Base-by-base conservation (phyloP, 441 rosid genomes). In the Erysimum cheiri region DNA sequence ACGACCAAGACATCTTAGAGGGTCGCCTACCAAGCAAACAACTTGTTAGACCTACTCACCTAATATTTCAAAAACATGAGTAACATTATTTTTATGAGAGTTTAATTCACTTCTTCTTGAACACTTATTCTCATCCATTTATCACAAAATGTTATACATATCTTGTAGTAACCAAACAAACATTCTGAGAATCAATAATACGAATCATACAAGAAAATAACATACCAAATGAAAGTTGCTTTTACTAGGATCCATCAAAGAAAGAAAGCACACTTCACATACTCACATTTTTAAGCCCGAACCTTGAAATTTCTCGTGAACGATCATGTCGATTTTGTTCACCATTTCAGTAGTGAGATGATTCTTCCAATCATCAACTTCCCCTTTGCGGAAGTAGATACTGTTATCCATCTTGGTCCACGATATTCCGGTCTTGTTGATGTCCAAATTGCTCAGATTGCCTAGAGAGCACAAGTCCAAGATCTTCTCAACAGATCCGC, bases 281-380 rank as follows among this genome's bases (percentile, higher is more conserved):
- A 24, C 8, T 39, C 48, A 59, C 0, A 12, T 1, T 59, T 19
- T 36, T 3, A 32, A 14, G 1, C 24, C 48, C 1, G 64, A 59
- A 12, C 17, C 19, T 55, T 32, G 41, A 55, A 55, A 15, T 32
- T 55, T 55, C 60, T 55, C 40, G 3, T 32, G 4, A 1, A 55
- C 15, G 26, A 15, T 33, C 40, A 55, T 55, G 40, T 55, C 26
- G 60, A 55, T 55, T 55, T 55, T 55, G 41, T 55, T 15, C 13
- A 4, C 60, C 60, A 55, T 55, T 32, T 55, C 60, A 8, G 8
- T 14, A 14, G 26, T 55, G 4, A 55, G 24, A 55, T 55, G 7
- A 55, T 32, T 55, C 26, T 55, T 55, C 40, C 60, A 55, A 1
- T 55, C 60, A 31, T 15, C 60, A 9, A 55, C 41, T 55, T 55